phyloP scores from a whole-genome alignment of 2,329 filamentous ascomycete genomes.

The Hortaea sp. region DNA sequence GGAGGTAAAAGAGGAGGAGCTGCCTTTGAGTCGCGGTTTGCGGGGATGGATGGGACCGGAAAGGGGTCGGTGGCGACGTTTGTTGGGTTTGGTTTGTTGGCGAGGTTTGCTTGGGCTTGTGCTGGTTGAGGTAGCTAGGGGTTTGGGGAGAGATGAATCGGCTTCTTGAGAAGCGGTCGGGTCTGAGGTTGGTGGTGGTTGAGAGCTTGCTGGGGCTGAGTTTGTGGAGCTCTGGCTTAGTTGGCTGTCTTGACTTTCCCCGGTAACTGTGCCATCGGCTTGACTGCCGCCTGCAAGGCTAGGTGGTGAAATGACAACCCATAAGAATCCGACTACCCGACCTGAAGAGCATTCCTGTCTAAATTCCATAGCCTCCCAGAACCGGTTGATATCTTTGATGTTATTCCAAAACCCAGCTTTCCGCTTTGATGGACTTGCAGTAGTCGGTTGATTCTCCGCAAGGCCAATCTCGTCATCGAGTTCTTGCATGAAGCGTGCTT shows the following conservation, averaged over 20 bases:
- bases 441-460: background rate
- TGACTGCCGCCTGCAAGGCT: background rate
- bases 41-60: conserved; percentile 54
- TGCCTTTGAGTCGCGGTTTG: conserved; percentile 38
- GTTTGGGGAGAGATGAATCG: background rate
- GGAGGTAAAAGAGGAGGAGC: conserved; percentile 14
- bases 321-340: conserved; percentile 84
- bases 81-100: conserved; percentile 1
- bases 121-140: background rate
- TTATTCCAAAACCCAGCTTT: conserved; percentile 69
- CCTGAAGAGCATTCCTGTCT: conserved; percentile 93
- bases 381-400: conserved; percentile 74
- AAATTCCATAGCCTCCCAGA: conserved; percentile 98
- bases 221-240: background rate
- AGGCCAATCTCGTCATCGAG: conserved; percentile 62
- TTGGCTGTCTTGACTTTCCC: conserved; percentile 12
- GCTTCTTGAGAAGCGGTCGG: too few species aligned
- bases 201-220: background rate
- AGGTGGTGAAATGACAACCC: conserved; percentile 67
- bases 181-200: conserved; percentile 1
- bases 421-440: conserved; percentile 26
- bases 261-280: background rate
- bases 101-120: conserved; percentile 2
- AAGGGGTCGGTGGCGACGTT: conserved; percentile 32
- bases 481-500: conserved; percentile 78